These are phyloP conservation scores for Gonium pectorale DNA, from an alignment of 139 green algal species.

Conservation along the genomic window DNA sequence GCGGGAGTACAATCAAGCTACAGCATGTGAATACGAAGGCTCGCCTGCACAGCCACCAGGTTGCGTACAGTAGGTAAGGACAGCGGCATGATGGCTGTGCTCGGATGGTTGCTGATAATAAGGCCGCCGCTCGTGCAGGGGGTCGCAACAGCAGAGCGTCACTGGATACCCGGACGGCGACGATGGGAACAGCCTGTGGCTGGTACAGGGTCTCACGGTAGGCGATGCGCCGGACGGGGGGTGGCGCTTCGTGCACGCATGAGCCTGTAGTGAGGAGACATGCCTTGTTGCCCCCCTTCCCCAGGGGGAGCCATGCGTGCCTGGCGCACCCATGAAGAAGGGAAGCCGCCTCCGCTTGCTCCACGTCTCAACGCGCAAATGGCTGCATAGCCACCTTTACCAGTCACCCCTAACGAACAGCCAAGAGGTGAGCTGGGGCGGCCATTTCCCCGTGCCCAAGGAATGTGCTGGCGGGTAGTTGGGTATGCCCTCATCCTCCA, in stretches of 20 bases:
- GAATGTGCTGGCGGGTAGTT: too few species aligned
- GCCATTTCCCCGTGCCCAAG: too few species aligned
- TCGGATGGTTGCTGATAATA: too few species aligned
- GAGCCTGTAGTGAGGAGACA: too few species aligned
- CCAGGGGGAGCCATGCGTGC: constrained; percentile 71
- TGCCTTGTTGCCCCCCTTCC: too few species aligned
- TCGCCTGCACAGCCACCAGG: constrained; percentile 90
- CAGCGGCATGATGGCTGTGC: too few species aligned
- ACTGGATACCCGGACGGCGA: constrained; percentile 78
- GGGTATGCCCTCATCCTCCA: too few species aligned
- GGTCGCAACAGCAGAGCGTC: constrained; percentile 96
- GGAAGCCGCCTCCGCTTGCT: constrained; percentile 77
- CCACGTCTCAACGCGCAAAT: constrained; percentile 86
- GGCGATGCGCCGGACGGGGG: too few species aligned
- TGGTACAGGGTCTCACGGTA: constrained; percentile 66
- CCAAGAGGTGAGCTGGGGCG: constrained; percentile 83
- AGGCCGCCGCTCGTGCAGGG: too few species aligned
- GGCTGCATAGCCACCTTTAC: constrained; percentile 94
- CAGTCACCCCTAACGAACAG: constrained; percentile 86
- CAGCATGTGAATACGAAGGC: constrained; percentile 67
- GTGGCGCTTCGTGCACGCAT: too few species aligned
- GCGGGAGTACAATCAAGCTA: constrained; percentile 92
- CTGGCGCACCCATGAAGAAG: constrained; percentile 74
- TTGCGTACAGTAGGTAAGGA: constrained; percentile 86
- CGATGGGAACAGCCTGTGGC: constrained; percentile 86